phyloP scores from a whole-genome alignment of 139 green algal genomes.

The Chlorella sorokiniana region DNA sequence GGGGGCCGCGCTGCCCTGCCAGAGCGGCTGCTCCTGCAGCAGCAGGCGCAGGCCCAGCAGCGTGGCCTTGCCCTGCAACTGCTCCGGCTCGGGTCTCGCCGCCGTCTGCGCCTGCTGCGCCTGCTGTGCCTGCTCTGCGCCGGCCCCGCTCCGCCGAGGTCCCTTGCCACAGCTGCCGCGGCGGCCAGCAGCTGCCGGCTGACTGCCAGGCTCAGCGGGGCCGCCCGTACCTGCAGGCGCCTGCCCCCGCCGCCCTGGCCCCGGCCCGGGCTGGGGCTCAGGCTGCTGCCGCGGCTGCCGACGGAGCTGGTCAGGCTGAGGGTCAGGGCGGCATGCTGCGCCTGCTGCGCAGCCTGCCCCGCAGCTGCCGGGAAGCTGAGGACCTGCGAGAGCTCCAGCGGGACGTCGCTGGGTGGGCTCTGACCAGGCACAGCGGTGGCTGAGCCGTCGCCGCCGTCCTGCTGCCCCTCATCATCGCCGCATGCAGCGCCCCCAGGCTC shows the following conservation, averaged over 20 bases:
- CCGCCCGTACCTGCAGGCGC: constrained; percentile 17
- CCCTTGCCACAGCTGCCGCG: background rate
- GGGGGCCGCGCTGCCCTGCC: background rate
- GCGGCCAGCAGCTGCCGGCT: background rate
- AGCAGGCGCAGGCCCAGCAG: constrained; percentile 1
- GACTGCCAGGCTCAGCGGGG: background rate
- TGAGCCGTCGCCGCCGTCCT: no score
- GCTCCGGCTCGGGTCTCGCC: background rate
- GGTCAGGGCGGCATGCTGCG: background rate
- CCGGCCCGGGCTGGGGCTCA: background rate
- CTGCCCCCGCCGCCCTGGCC: background rate
- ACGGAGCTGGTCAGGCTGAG: background rate
- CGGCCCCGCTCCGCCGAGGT: background rate
- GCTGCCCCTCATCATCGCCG: background rate
- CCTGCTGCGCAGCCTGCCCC: background rate
- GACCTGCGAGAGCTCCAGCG: background rate
- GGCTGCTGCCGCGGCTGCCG: background rate
- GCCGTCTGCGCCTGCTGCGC: background rate
- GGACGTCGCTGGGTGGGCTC: no score
- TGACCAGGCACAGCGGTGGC: no score
- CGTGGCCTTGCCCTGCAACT: background rate
- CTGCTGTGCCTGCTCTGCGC: background rate
- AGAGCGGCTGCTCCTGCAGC: background rate
- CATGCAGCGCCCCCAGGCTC: background rate
- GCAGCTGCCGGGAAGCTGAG: constrained; percentile 11